These are phyloP conservation scores for Cupressus sempervirens DNA, from an alignment of 75 land plant species.

Conservation along the genomic window DNA sequence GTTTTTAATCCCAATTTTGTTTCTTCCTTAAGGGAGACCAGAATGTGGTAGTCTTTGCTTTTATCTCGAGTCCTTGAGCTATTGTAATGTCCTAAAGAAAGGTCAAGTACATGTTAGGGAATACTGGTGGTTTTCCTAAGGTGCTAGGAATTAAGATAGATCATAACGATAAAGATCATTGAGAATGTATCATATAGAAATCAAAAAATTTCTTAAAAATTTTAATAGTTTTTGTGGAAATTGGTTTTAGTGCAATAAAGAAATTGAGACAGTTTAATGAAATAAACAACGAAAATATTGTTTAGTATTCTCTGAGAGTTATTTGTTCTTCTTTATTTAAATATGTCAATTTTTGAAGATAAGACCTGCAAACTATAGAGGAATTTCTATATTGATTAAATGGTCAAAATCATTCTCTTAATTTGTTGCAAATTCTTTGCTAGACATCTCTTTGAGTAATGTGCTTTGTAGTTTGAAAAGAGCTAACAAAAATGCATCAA, in stretches of 20 bases:
- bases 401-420: neutral
- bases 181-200: neutral
- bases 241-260: neutral
- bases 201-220: neutral
- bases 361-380: neutral
- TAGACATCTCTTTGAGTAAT: neutral
- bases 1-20: neutral
- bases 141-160: neutral
- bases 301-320: neutral
- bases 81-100: neutral
- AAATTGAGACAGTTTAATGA: neutral
- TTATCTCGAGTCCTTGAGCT: neutral
- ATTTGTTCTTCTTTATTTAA: neutral
- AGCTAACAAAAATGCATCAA: neutral
- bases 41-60: neutral
- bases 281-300: neutral
- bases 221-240: neutral
- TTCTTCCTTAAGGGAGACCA: neutral
- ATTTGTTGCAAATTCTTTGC: neutral
- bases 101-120: neutral
- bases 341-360: neutral
- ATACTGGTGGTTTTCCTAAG: neutral
- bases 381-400: neutral
- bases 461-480: neutral
- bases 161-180: neutral